A percentile compares a stretch with the other conserved stretches of the same genome.
phyloP scores from a whole-genome alignment of 805 yeast genomes.

The Scheffersomyces amazonensis region DNA sequence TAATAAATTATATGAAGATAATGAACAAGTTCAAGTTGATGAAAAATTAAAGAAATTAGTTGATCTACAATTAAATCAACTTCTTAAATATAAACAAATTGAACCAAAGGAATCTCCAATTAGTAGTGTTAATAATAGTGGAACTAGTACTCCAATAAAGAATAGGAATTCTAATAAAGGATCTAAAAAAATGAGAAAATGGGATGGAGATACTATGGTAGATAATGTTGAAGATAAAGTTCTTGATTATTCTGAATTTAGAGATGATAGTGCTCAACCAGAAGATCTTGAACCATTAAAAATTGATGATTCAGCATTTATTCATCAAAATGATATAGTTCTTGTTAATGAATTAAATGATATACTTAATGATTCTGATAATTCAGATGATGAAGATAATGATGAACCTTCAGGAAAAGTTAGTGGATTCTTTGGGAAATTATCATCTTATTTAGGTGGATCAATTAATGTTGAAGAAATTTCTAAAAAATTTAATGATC shows the following conservation, averaged over 20 bases:
- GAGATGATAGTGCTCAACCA: constrained; percentile 8
- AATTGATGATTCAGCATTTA: constrained; percentile 33
- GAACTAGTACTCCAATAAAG: constrained; percentile 8
- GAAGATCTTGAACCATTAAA: constrained; percentile 8
- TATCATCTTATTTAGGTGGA: constrained; percentile 36
- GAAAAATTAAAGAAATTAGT: constrained; percentile 31
- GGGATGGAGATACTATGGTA: constrained; percentile 39
- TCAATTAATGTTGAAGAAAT: constrained; percentile 56
- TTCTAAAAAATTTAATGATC: constrained; percentile 64
- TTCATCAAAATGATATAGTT: constrained; percentile 35
- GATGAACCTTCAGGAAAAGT: constrained; percentile 1
- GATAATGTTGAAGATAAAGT: constrained; percentile 19
- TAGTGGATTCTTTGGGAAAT: constrained; percentile 30
- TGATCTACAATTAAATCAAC: constrained; percentile 36
- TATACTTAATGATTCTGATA: constrained; percentile 31
- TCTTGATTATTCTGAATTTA: constrained; percentile 32
- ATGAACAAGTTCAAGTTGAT: constrained; percentile 4
- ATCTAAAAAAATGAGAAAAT: constrained; percentile 40
- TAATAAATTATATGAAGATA: constrained; percentile 16
- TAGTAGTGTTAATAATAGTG: constrained; percentile 5
- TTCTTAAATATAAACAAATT: constrained; percentile 26
- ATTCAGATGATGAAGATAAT: constrained; percentile 13
- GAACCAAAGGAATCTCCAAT: constrained; percentile 1
- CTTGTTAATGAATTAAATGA: constrained; percentile 40
- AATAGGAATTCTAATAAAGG: constrained; percentile 1